Percentiles rank a stretch among this genome's conserved stretches.
Evolutionary conservation across 169 alveolate genomes (phyloP).

Genomic region (Amoebophrya sp.): DNA sequence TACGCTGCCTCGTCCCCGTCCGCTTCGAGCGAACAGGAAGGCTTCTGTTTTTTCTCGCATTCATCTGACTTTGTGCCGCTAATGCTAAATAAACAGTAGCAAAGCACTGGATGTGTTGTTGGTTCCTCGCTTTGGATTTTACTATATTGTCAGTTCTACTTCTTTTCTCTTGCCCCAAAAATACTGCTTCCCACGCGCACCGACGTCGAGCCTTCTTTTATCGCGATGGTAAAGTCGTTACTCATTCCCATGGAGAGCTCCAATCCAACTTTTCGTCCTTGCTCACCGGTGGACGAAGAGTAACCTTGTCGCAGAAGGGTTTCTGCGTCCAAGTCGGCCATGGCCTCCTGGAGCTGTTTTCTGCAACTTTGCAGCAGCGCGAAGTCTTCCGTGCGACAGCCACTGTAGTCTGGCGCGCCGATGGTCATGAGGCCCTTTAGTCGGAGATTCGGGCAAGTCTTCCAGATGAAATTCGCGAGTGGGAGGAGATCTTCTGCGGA

Average conservation of each 20-base stretch:
- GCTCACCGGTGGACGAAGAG: background rate
- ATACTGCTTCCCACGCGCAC: background rate
- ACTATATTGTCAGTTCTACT: too few species aligned
- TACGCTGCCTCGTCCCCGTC: too few species aligned
- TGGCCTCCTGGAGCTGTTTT: background rate
- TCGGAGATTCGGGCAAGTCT: background rate
- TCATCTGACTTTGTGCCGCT: too few species aligned
- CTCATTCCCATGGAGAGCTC: constrained; percentile 30
- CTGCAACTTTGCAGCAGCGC: too few species aligned
- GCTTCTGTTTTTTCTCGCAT: too few species aligned
- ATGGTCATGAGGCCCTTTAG: constrained; percentile 22
- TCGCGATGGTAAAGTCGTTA: background rate
- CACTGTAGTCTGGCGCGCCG: constrained; percentile 30
- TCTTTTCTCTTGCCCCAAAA: constrained; percentile 16
- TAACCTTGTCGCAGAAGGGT: background rate
- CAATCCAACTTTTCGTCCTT: background rate
- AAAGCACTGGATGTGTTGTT: too few species aligned
- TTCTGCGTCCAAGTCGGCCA: background rate
- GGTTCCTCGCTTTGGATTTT: too few species aligned
- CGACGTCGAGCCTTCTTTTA: background rate
- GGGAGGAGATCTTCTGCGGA: background rate
- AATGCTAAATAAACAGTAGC: too few species aligned
- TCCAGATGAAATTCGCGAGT: background rate
- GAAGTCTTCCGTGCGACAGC: constrained; percentile 14
- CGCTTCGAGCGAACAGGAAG: too few species aligned